Percentiles rank a stretch among this genome's conserved stretches.
phyloP scores from a whole-genome alignment of 805 yeast species.

The Komagataella ulmi region DNA sequence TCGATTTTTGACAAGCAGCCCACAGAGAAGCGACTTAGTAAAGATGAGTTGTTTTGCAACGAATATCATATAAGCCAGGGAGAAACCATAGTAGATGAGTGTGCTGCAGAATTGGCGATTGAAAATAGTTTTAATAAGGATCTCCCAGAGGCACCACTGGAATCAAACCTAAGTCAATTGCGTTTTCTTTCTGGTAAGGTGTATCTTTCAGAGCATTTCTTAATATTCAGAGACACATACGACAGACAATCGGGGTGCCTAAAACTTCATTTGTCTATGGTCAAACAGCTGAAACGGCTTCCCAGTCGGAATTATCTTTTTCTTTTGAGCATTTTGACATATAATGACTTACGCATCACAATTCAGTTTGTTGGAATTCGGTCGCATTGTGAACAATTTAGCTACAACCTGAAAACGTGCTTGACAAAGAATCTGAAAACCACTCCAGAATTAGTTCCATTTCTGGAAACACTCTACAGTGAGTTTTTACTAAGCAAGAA shows the following conservation, averaged over 20 bases:
- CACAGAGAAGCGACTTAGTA: slow-evolving; percentile 30
- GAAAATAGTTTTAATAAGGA: slow-evolving; percentile 8
- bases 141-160: not conserved
- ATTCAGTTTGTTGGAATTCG: slow-evolving; percentile 71
- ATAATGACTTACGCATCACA: slow-evolving; percentile 46
- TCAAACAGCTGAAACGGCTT: slow-evolving; percentile 76
- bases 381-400: slow-evolving; percentile 70
- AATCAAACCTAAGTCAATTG: not conserved
- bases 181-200: slow-evolving; percentile 43
- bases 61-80: slow-evolving; percentile 61
- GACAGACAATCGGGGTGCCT: slow-evolving; percentile 60
- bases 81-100: slow-evolving; percentile 53
- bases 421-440: slow-evolving; percentile 51
- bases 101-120: slow-evolving; percentile 47
- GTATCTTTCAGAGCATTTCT: slow-evolving; percentile 61
- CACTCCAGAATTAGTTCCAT: slow-evolving; percentile 48
- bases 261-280: slow-evolving; percentile 58
- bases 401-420: slow-evolving; percentile 47
- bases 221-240: slow-evolving; percentile 61
- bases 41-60: slow-evolving; percentile 57
- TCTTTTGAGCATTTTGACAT: slow-evolving; percentile 61
- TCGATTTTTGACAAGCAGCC: slow-evolving; percentile 26
- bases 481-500: slow-evolving; percentile 65
- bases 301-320: slow-evolving; percentile 68
- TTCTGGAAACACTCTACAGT: slow-evolving; percentile 65